Base-by-base conservation (phyloP, 129 eudicot genomes). In the Smallanthus sonchifolius region DNA sequence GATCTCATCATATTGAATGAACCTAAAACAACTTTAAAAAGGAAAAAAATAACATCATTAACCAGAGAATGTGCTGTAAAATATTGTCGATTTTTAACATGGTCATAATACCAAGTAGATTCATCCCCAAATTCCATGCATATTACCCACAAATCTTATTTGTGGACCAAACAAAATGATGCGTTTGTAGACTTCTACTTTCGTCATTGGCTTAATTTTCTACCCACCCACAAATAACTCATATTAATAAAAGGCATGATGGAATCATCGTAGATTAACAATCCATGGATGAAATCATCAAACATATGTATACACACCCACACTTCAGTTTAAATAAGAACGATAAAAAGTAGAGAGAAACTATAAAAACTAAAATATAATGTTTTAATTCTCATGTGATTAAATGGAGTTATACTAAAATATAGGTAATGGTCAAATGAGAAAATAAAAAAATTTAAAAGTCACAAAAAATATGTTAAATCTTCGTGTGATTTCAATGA, bases 191-290 rank as follows among this genome's bases (percentile, higher is more conserved):
- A 7, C 70, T 65, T 65, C 70, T 39, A 65, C 35, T 49, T 65
- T 65, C 49, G n/a, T 42, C 15, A 65, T 65, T 65, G 70, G 70
- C 43, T 64, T 64, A 39, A n/a, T 36, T 38, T n/a, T 65, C 32
- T 16, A 65, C 70, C 68, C 20, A 65, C 70, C 70, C 48, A 39
- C 49, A 38, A 38, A 16, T n/a, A 35, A 62, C 44, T 35, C 5
- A 2, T 62, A 35, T 56, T 20, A 62, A 65, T 45, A 3, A 15
- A 38, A n/a, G 9, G 43, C 49, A 38, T 38, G 4, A 65, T 65
- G 49, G 70, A 65, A 6, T 65, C 70, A 39, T 17, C 2, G 20
- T 65, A 35, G 67, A 32, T 65, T 39, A 65, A 37, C 47, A 38
- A 38, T 6, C 34, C 30, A 63, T 63, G 20, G 7, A 30, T 35